Evolutionary conservation across 441 rosid species (phyloP).

Genomic region (Croton setiger): DNA sequence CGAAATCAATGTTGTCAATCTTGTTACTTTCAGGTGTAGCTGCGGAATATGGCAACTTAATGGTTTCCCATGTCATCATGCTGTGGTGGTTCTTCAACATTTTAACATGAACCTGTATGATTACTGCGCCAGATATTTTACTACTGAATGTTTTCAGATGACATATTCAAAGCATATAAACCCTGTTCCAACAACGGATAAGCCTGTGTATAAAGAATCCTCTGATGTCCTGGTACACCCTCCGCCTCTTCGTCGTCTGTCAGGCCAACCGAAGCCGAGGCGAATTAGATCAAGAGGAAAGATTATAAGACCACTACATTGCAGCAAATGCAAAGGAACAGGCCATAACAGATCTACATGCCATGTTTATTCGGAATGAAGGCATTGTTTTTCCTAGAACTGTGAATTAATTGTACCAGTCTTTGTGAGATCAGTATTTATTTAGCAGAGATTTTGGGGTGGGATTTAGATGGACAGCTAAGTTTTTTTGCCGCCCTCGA

Average conservation of each 20-base stretch:
- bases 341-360: slow-evolving; percentile 54
- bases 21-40: slow-evolving; percentile 39
- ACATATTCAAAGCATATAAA: slow-evolving; percentile 40
- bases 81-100: slow-evolving; percentile 41
- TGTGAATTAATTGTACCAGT: slow-evolving; percentile 11
- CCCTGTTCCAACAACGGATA: slow-evolving; percentile 33
- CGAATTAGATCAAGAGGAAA: slow-evolving; percentile 30
- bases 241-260: slow-evolving; percentile 30
- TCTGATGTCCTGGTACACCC: slow-evolving; percentile 28
- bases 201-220: slow-evolving; percentile 20
- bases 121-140: slow-evolving; percentile 40
- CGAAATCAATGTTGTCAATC: slow-evolving; percentile 32
- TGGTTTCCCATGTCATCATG: slow-evolving; percentile 50
- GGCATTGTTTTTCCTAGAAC: slow-evolving; percentile 3
- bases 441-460: not conserved
- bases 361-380: slow-evolving; percentile 26
- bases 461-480: slow-evolving; percentile 6
- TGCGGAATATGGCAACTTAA: slow-evolving; percentile 45
- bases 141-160: slow-evolving; percentile 33
- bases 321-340: slow-evolving; percentile 52
- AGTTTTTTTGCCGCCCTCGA: not conserved
- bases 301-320: slow-evolving; percentile 40
- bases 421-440: slow-evolving; percentile 2
- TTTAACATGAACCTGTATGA: slow-evolving; percentile 29
- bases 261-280: slow-evolving; percentile 37